Conservation (phyloP, 2,329 filamentous ascomycete species). For the Hirsutella minnesotensis region DNA sequence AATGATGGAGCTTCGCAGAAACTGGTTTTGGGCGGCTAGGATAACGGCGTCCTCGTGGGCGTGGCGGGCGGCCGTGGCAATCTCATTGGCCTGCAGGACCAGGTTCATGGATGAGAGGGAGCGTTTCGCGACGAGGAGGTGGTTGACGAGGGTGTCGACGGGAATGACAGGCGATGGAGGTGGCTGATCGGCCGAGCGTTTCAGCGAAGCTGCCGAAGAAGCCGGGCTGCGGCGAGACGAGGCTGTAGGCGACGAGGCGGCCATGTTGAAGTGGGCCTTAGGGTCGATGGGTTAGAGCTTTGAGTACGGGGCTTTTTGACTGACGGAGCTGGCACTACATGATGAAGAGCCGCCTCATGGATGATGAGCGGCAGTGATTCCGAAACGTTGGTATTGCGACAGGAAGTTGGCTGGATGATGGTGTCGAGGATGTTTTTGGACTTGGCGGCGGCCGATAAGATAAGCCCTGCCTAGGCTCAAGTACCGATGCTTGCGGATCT, state of each 20-base stretch:
- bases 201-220: constrained; percentile 23
- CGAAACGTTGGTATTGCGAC: too few relatives aligned
- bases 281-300: not conserved
- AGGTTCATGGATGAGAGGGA: constrained; percentile 74
- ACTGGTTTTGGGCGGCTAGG: constrained; percentile 57
- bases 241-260: constrained; percentile 19
- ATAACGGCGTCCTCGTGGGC: constrained; percentile 71
- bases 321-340: constrained; percentile 1
- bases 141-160: constrained; percentile 69
- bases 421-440: not conserved
- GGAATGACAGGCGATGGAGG: constrained; percentile 12
- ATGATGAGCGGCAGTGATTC: not conserved
- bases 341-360: not conserved
- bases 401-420: too few relatives aligned
- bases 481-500: too few relatives aligned
- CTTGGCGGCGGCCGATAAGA: not conserved
- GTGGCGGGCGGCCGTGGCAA: constrained; percentile 63
- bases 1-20: constrained; percentile 50
- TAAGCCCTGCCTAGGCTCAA: too few relatives aligned
- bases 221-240: constrained; percentile 24
- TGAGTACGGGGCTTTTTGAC: not conserved
- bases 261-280: constrained; percentile 16
- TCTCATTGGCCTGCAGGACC: constrained; percentile 77
- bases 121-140: constrained; percentile 78
- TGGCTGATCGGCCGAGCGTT: constrained; percentile 15